These are phyloP conservation scores for Rosa rugosa DNA, from an alignment of 306 rosid genomes.

Conservation along the genomic window DNA sequence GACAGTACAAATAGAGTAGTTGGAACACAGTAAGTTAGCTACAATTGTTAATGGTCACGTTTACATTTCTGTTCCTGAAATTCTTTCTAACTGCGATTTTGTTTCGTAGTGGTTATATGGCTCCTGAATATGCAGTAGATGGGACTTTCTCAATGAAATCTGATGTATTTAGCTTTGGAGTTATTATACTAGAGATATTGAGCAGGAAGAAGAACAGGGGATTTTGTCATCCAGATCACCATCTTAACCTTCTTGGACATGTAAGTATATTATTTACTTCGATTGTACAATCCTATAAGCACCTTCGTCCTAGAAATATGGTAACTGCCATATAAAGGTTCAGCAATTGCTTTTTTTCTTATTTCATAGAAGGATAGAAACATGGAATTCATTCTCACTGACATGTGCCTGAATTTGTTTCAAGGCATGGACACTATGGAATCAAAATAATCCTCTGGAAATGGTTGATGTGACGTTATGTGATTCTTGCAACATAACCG, in stretches of 20 bases:
- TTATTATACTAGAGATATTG: conserved; percentile 36
- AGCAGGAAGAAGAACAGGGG: conserved; percentile 28
- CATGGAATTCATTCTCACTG: background rate
- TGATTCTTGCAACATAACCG: background rate
- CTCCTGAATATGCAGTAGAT: conserved; percentile 48
- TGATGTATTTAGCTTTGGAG: conserved; percentile 47
- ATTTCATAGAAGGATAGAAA: background rate
- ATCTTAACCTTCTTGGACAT: conserved; percentile 25
- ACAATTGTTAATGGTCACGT: background rate
- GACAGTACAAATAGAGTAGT: conserved; percentile 34
- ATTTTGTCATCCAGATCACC: conserved; percentile 7
- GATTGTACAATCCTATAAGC: background rate
- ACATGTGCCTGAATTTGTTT: background rate
- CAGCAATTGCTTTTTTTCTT: background rate
- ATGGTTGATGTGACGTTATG: conserved; percentile 7
- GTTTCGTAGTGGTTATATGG: conserved; percentile 35
- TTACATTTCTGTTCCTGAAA: background rate
- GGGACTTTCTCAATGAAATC: conserved; percentile 42
- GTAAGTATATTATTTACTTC: conserved; percentile 3
- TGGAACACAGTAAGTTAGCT: conserved; percentile 42
- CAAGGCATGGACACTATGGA: conserved; percentile 36
- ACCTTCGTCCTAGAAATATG: background rate
- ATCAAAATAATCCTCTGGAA: conserved; percentile 13
- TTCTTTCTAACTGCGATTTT: background rate
- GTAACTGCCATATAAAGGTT: background rate